Percentiles rank a stretch among this genome's conserved stretches.
Conservation (phyloP, 768 basidiomycete species). For the Xerocomus potaroensis region DNA sequence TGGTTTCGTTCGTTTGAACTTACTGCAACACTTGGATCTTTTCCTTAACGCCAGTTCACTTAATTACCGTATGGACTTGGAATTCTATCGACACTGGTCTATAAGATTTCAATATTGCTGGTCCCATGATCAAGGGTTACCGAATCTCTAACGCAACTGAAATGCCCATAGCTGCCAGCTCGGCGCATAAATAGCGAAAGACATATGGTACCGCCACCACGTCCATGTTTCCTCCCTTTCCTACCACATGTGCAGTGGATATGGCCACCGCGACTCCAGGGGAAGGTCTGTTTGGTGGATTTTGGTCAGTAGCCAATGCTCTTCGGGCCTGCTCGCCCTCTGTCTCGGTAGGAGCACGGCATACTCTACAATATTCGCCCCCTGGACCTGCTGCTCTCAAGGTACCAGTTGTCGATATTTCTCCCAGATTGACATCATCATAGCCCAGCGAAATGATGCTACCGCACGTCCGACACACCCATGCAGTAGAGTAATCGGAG, state of each 20-base stretch:
- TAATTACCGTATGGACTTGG: conserved; percentile 15
- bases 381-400: conserved; percentile 64
- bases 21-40: conserved; percentile 12
- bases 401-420: conserved; percentile 45
- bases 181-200: conserved; percentile 90
- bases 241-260: conserved; percentile 62
- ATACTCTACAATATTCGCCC: conserved; percentile 96
- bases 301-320: conserved; percentile 53
- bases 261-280: conserved; percentile 63
- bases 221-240: conserved; percentile 82
- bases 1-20: conserved; percentile 11
- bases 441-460: conserved; percentile 95
- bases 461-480: conserved; percentile 97
- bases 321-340: conserved; percentile 59
- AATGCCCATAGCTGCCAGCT: conserved; percentile 98
- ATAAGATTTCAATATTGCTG: background rate
- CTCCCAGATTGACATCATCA: conserved; percentile 78
- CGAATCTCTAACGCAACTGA: conserved; percentile 78
- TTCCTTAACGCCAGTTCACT: conserved; percentile 8
- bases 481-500: conserved; percentile 98
- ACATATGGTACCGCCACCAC: conserved; percentile 95
- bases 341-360: conserved; percentile 66
- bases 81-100: conserved; percentile 1
- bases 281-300: conserved; percentile 36
- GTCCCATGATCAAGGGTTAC: conserved; percentile 24